Base-by-base conservation (phyloP, 139 green algal species). In the Micractinium conductrix region DNA sequence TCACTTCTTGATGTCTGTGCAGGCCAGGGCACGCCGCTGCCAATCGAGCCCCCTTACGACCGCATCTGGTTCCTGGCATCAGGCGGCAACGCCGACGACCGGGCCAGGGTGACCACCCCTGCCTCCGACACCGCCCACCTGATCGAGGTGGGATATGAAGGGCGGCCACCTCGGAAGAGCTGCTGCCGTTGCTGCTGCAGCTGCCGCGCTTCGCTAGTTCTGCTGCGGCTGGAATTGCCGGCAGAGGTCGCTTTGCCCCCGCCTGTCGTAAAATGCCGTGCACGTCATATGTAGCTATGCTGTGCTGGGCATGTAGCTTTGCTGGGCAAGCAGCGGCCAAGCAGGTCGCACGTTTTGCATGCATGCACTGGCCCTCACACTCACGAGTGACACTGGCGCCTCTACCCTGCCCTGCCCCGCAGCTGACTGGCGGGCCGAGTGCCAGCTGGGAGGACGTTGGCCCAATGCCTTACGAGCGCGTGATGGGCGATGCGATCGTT, bases 101-200 rank as follows among this genome's bases (percentile, higher is more conserved):
- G 75, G 1, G 75, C 75, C 53, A 70, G 9, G 5, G 8, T 33
- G 0, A 37, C 30, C 16, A 81, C 75, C 38, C 75, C 75, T 4
- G 75, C 75, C 53, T 81, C 75, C 24, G 75, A 70, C 75, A 70
- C 55, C 9, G 75, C 60, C 2, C 37, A 81, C 10, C 40, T 72
- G 33, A 53, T 81, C 2, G 53, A 70, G 53, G 75, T 81, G 75
- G 10, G 75, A 22, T 43, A 9, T 35, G 28, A 9, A 4, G 24
- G 62, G n/a, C n/a, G n/a, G n/a, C n/a, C n/a, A n/a, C n/a, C n/a
- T n/a, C n/a, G n/a, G n/a, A n/a, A n/a, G n/a, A n/a, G n/a, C n/a
- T n/a, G n/a, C n/a, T n/a, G n/a, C n/a, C n/a, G n/a, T n/a, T n/a
- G n/a, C n/a, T n/a, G n/a, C n/a, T n/a, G n/a, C n/a, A n/a, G n/a